Base-by-base conservation (phyloP, 116 monocot species). In the Cymodocea nodosa region DNA sequence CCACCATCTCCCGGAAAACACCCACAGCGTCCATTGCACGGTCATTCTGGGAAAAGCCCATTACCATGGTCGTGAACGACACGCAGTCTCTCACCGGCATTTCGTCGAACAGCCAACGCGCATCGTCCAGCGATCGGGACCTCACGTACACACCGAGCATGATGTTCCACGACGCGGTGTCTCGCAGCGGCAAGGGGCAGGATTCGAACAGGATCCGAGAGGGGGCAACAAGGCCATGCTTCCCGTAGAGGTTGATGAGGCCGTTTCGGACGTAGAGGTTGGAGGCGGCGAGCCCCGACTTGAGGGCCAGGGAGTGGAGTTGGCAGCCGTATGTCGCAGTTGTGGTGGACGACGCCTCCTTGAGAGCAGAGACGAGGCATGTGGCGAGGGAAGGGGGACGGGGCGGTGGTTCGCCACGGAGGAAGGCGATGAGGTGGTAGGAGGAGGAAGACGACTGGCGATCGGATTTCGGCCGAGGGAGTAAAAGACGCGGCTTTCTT, bases 51-150 rank as follows among this genome's bases (percentile, higher is more conserved):
- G 78, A 60, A 36, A 85, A 59, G 11, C 68, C 82, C 78, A 80
- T 80, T 15, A 89, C 80, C 66, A 89, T 71, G 56, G 80, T 80
- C n/a, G 89, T 89, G 71, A 71, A 89, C 0, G 89, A 82, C 39
- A 85, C 78, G n/a, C 76, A 62, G 58, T 89, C 84, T 35, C 60
- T 54, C 2, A 51, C 24, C 1, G 82, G 77, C 74, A 80, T 80
- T 71, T 70, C 63, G 11, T 73, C 75, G 50, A 89, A 84, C 77
- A 84, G 19, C 0, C 18, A 3, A 3, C 66, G 71, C 19, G 88
- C 84, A 14, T 70, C 16, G 12, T 56, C 64, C 16, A 79, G 15
- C 6, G 35, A 62, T 30, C 10, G 12, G 16, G 71, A 62, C 23
- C 73, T 79, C 11, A 78, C 70, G 23, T 75, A 70, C 16, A 51